Evolutionary conservation across 371 early-diverging fungal species (phyloP).

Genomic region (Saksenaea oblongispora): DNA sequence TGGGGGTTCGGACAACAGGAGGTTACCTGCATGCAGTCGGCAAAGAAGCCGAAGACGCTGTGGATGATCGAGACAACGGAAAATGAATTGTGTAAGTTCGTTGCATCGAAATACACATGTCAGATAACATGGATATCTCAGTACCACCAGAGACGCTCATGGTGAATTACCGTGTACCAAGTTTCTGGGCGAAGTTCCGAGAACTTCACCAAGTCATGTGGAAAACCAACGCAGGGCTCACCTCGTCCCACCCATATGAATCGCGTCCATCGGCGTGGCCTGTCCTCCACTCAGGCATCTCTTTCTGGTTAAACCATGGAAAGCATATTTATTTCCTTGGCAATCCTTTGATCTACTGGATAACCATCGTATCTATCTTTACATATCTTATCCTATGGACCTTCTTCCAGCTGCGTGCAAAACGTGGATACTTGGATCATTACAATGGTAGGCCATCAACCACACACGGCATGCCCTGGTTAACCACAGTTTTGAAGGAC

Average conservation of each 20-base stretch:
- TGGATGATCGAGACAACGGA: constrained; percentile 69
- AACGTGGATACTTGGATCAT: constrained; percentile 76
- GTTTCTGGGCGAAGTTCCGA: constrained; percentile 79
- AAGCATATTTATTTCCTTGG: constrained; percentile 92
- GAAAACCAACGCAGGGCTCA: constrained; percentile 78
- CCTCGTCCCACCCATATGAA: constrained; percentile 86
- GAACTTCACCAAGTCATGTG: constrained; percentile 86
- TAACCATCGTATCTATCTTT: constrained; percentile 65
- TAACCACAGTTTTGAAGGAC: no score
- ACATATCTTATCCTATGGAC: constrained; percentile 62
- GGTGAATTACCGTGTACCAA: constrained; percentile 50
- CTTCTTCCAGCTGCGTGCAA: constrained; percentile 63
- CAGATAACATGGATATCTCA: constrained; percentile 10
- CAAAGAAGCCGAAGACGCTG: constrained; percentile 61
- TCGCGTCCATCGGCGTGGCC: constrained; percentile 87
- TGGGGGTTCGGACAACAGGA: constrained; percentile 98
- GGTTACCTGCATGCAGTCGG: constrained; percentile 82
- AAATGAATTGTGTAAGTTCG: constrained; percentile 49
- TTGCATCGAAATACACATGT: not conserved
- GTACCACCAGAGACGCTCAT: constrained; percentile 42
- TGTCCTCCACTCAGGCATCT: constrained; percentile 81
- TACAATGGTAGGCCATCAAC: constrained; percentile 49
- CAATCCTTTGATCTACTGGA: constrained; percentile 96
- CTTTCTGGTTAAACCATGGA: constrained; percentile 80
- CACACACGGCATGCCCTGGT: constrained; percentile 23